Conservation (phyloP, 225 moss, liverwort and hornwort species). For the Bryoerythrophyllum caledonicum region DNA sequence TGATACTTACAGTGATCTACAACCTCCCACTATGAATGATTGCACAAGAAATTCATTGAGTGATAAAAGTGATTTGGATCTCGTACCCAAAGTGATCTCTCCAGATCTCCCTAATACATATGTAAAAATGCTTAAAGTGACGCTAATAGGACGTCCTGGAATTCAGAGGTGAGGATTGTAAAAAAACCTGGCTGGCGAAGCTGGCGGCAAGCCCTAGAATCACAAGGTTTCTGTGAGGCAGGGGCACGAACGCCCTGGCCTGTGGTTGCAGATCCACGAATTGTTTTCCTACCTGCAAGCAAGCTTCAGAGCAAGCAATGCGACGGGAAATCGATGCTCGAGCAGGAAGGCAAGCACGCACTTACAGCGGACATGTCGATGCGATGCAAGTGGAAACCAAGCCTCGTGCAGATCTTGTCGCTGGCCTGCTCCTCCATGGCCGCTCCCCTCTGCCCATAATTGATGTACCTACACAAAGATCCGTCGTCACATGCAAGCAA, state of each 20-base stretch:
- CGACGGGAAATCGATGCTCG: too few relatives aligned
- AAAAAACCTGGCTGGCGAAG: slow-evolving; percentile 65
- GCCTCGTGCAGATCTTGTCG: slow-evolving; percentile 48
- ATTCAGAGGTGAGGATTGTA: too few relatives aligned
- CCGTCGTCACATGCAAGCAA: too few relatives aligned
- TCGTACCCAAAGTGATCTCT: too few relatives aligned
- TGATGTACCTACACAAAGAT: slow-evolving; percentile 55
- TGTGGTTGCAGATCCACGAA: slow-evolving; percentile 54
- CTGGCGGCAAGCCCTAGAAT: slow-evolving; percentile 61
- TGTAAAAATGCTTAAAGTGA: too few relatives aligned
- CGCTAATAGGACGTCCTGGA: too few relatives aligned
- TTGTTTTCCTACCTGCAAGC: slow-evolving; percentile 59
- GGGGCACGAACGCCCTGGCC: slow-evolving; percentile 56
- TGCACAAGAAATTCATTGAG: too few relatives aligned
- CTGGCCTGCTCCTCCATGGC: slow-evolving; percentile 63
- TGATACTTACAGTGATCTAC: too few relatives aligned
- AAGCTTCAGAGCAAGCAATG: slow-evolving; percentile 7
- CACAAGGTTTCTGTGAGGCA: slow-evolving; percentile 68
- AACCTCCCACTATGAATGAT: too few relatives aligned
- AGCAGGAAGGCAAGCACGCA: too few relatives aligned
- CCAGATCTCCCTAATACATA: too few relatives aligned
- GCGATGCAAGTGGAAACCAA: slow-evolving; percentile 43
- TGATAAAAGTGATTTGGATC: too few relatives aligned
- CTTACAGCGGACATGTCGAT: slow-evolving; percentile 58
- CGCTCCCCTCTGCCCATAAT: slow-evolving; percentile 71